A percentile compares a stretch with the other conserved stretches of the same genome.
phyloP scores from a whole-genome alignment of 2,329 filamentous ascomycete species.

The Macroventuria anomochaeta region DNA sequence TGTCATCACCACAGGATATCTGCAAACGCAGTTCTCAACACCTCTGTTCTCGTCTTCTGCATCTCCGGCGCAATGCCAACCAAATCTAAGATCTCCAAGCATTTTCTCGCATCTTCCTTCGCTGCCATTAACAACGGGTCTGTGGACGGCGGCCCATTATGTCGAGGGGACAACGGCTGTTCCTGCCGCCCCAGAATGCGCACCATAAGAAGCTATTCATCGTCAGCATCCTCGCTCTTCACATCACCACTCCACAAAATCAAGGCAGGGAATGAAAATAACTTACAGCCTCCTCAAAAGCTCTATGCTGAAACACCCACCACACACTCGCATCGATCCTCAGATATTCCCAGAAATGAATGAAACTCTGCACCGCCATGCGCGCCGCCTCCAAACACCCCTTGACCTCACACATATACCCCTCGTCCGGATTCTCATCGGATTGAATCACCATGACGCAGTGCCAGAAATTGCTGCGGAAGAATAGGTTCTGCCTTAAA shows the following conservation, averaged over 20 bases:
- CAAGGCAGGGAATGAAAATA: neutral
- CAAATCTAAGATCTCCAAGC: conserved; percentile 55
- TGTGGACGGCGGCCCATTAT: conserved; percentile 34
- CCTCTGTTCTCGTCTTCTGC: conserved; percentile 57
- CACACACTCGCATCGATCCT: conserved; percentile 76
- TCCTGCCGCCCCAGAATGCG: conserved; percentile 48
- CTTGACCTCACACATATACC: conserved; percentile 63
- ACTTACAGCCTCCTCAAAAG: conserved; percentile 79
- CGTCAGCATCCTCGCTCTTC: neutral
- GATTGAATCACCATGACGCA: conserved; percentile 81
- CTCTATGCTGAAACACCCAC: conserved; percentile 85
- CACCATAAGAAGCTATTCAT: conserved; percentile 47
- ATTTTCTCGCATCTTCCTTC: conserved; percentile 53
- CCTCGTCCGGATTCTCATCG: conserved; percentile 66
- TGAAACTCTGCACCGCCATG: conserved; percentile 76
- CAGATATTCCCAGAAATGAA: conserved; percentile 73
- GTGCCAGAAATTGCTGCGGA: conserved; percentile 84
- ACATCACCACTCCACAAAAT: too few species aligned
- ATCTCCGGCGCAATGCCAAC: conserved; percentile 55
- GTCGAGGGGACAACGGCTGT: conserved; percentile 36
- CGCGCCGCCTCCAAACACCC: conserved; percentile 77
- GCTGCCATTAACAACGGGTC: conserved; percentile 48
- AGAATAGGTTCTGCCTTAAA: conserved; percentile 76
- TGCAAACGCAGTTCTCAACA: conserved; percentile 54
- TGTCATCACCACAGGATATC: conserved; percentile 44